Conservation (phyloP, 1,139 yeast species). For the Saccharomycopsis hybrid region DNA sequence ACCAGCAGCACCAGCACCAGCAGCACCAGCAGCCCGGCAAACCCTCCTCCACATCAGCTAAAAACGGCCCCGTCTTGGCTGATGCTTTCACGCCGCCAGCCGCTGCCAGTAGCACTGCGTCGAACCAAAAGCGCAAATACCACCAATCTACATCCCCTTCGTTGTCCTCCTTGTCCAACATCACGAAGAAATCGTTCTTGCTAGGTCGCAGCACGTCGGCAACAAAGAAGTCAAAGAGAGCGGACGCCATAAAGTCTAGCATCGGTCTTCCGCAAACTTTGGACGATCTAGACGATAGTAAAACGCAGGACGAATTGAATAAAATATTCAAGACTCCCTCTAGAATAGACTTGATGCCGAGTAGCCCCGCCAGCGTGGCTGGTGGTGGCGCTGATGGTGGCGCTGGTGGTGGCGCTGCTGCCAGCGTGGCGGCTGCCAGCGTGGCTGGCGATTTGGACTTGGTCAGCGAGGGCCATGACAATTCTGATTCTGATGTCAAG, state of each 20-base stretch:
- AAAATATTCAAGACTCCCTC: conserved; percentile 4
- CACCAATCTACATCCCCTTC: background rate
- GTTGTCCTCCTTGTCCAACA: background rate
- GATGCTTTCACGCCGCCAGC: no score
- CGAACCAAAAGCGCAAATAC: background rate
- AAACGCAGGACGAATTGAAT: conserved; percentile 1
- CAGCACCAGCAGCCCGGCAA: no score
- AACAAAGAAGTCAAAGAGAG: background rate
- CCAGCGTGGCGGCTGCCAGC: no score
- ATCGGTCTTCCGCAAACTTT: conserved; percentile 12
- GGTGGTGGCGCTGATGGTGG: background rate
- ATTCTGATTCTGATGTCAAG: background rate
- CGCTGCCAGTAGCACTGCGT: no score
- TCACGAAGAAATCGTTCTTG: background rate
- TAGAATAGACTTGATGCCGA: background rate
- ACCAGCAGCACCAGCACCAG: no score
- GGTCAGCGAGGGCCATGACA: background rate
- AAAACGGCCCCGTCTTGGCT: no score
- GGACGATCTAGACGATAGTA: background rate
- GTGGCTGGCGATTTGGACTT: background rate
- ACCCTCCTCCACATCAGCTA: no score
- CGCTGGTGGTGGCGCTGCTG: no score
- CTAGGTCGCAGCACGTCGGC: background rate
- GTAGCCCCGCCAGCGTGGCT: background rate
- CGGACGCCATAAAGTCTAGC: conserved; percentile 1